Evolutionary conservation across 2,329 filamentous ascomycete genomes (phyloP).

Genomic region (Pseudogymnoascus sp.): DNA sequence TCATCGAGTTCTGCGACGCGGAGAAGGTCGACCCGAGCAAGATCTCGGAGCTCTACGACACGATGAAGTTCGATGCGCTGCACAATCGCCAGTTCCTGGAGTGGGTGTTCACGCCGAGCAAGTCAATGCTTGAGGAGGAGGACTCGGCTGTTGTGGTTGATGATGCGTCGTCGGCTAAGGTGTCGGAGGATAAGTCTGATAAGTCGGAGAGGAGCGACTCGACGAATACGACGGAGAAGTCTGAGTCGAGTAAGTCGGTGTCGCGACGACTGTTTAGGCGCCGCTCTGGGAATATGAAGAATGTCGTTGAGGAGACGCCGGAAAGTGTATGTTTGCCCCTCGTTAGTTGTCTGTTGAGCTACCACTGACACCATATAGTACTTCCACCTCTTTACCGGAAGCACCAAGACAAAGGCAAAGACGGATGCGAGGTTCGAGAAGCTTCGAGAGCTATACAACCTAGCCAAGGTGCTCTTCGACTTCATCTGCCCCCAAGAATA

Average conservation of each 20-base stretch:
- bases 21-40: conserved; percentile 99
- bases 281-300: conserved; percentile 42
- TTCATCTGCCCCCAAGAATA: conserved; percentile 99
- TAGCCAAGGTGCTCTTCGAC: conserved; percentile 93
- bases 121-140: conserved; percentile 67
- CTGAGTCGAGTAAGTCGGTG: conserved; percentile 23
- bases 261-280: conserved; percentile 49
- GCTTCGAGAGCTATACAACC: conserved; percentile 82
- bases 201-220: conserved; percentile 23
- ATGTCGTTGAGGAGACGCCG: conserved; percentile 43
- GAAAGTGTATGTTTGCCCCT: conserved; percentile 27
- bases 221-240: conserved; percentile 20
- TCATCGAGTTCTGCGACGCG: conserved; percentile 89
- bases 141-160: conserved; percentile 31
- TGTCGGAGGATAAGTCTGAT: conserved; percentile 22
- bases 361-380: conserved; percentile 47
- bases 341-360: conserved; percentile 5
- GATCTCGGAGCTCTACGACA: conserved; percentile 96
- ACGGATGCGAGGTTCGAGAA: conserved; percentile 79
- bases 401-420: conserved; percentile 66
- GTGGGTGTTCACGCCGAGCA: conserved; percentile 90
- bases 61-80: conserved; percentile 98
- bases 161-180: conserved; percentile 20
- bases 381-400: conserved; percentile 82
- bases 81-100: conserved; percentile 96